Percentiles rank a stretch among this genome's conserved stretches.
These are phyloP conservation scores for Heliosperma pusillum DNA, from an alignment of 148 eudicot genomes.

Conservation along the genomic window DNA sequence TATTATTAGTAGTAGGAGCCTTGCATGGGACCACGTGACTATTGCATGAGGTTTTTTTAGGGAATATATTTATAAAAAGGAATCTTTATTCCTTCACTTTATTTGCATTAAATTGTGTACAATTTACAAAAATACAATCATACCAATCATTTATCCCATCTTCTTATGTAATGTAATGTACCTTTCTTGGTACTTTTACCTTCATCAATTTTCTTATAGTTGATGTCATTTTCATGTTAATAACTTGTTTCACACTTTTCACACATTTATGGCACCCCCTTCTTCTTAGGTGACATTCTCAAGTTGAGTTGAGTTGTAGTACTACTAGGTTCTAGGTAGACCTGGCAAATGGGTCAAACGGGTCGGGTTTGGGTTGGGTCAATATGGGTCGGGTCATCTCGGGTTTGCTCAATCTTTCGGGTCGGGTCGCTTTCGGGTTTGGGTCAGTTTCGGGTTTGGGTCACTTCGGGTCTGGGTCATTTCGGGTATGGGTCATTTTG, in stretches of 20 bases:
- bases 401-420: no score
- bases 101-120: conserved; percentile 35
- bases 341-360: no score
- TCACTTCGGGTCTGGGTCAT: no score
- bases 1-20: background rate
- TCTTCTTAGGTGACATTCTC: conserved; percentile 18
- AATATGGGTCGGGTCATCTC: no score
- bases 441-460: no score
- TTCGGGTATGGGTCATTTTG: no score
- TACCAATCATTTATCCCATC: conserved; percentile 47
- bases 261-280: conserved; percentile 21
- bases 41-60: background rate
- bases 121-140: conserved; percentile 35
- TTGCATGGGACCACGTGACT: conserved; percentile 6
- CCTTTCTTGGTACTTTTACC: conserved; percentile 22
- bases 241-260: conserved; percentile 11
- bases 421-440: no score
- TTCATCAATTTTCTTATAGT: conserved; percentile 9
- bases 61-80: conserved; percentile 17
- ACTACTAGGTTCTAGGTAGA: no score
- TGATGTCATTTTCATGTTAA: conserved; percentile 10
- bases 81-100: conserved; percentile 21
- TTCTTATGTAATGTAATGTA: conserved; percentile 20
- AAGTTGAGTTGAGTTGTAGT: background rate
- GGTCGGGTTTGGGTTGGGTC: no score